Evolutionary conservation across 2,329 filamentous ascomycete genomes (phyloP).

Genomic region (Neofusicoccum sp.): DNA sequence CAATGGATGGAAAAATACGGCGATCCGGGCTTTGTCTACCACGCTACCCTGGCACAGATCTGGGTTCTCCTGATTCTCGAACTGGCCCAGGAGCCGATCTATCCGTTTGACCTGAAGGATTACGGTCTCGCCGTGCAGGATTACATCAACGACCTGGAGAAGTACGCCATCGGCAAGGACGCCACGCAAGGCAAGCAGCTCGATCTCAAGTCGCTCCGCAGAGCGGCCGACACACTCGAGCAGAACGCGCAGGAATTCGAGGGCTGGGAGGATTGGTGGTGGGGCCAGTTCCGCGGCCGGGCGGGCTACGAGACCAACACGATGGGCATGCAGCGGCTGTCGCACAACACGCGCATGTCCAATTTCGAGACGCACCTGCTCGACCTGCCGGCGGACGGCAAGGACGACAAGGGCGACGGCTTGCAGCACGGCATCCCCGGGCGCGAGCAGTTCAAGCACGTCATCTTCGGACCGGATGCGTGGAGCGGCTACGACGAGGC

Average conservation of each 20-base stretch:
- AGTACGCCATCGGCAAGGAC: slow-evolving; percentile 59
- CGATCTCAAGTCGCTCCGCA: slow-evolving; percentile 58
- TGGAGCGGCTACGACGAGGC: slow-evolving; percentile 69
- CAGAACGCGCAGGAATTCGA: slow-evolving; percentile 64
- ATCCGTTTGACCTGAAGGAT: slow-evolving; percentile 75
- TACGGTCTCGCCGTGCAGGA: slow-evolving; percentile 66
- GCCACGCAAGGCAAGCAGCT: slow-evolving; percentile 33
- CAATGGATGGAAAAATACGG: slow-evolving; percentile 78
- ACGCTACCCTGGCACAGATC: slow-evolving; percentile 74
- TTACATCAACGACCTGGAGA: slow-evolving; percentile 66
- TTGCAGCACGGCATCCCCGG: slow-evolving; percentile 66
- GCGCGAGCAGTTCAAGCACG: slow-evolving; percentile 89
- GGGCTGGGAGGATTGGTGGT: slow-evolving; percentile 76
- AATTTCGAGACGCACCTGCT: slow-evolving; percentile 80
- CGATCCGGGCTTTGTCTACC: slow-evolving; percentile 81
- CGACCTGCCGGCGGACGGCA: slow-evolving; percentile 59
- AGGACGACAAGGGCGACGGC: slow-evolving; percentile 27
- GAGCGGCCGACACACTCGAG: slow-evolving; percentile 62
- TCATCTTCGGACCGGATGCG: slow-evolving; percentile 79
- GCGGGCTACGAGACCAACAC: slow-evolving; percentile 70
- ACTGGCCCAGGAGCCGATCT: slow-evolving; percentile 72
- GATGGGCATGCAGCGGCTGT: slow-evolving; percentile 65
- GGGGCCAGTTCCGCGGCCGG: slow-evolving; percentile 41
- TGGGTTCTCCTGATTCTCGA: slow-evolving; percentile 82
- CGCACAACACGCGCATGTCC: slow-evolving; percentile 76